A percentile compares a stretch with the other conserved stretches of the same genome.
phyloP scores from a whole-genome alignment of 768 basidiomycete species.

The Crassisporium funariophilum region DNA sequence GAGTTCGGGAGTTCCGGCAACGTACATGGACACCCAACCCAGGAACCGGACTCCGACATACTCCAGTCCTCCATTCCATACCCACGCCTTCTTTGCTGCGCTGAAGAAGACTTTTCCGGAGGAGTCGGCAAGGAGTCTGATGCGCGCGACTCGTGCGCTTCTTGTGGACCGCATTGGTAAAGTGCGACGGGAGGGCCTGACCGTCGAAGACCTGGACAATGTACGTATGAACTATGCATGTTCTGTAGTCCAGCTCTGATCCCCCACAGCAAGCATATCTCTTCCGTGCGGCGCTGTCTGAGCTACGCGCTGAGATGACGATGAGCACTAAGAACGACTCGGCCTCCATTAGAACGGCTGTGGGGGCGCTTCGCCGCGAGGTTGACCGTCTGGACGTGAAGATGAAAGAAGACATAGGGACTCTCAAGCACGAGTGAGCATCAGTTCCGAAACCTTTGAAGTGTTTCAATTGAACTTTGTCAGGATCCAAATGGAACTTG shows the following conservation, averaged over 20 bases:
- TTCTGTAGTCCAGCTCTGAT: background rate
- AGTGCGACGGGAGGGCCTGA: slow-evolving; percentile 72
- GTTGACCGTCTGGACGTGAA: slow-evolving; percentile 84
- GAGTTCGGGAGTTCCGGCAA: slow-evolving; percentile 20
- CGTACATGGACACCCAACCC: slow-evolving; percentile 19
- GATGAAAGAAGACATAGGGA: slow-evolving; percentile 91
- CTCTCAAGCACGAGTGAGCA: slow-evolving; percentile 89
- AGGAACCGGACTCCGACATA: slow-evolving; percentile 43
- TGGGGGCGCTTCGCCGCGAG: slow-evolving; percentile 79
- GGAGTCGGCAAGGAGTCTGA: slow-evolving; percentile 72
- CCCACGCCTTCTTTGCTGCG: slow-evolving; percentile 72
- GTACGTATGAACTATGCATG: slow-evolving; percentile 42
- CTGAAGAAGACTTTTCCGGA: slow-evolving; percentile 77
- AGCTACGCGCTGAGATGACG: slow-evolving; percentile 84
- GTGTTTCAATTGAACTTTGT: no score
- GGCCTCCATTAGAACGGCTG: slow-evolving; percentile 75
- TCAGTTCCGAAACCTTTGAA: no score
- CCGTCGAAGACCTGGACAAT: slow-evolving; percentile 79
- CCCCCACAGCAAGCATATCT: slow-evolving; percentile 85
- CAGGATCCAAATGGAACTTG: slow-evolving; percentile 96
- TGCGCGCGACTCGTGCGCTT: slow-evolving; percentile 81
- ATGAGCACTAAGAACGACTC: slow-evolving; percentile 84
- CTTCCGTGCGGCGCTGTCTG: slow-evolving; percentile 90
- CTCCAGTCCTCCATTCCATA: slow-evolving; percentile 78
- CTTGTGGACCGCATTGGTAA: slow-evolving; percentile 75